phyloP scores from a whole-genome alignment of 2,329 filamentous ascomycete species.

The Pseudogymnoascus sp. region DNA sequence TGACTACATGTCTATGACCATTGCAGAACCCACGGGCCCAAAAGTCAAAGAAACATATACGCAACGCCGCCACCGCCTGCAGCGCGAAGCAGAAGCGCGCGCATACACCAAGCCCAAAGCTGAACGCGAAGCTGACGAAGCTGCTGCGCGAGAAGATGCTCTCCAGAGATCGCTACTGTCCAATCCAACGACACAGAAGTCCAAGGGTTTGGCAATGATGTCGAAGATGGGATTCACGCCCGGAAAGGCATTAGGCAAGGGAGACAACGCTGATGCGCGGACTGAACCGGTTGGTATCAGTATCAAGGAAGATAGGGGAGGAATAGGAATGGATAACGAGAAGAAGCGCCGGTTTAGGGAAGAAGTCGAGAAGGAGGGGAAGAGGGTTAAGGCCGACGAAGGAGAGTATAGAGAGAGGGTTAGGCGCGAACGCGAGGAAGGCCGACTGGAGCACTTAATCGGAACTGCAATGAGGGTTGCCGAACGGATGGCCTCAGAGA shows the following conservation, averaged over 20 bases:
- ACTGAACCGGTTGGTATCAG: slow-evolving; percentile 68
- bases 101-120: slow-evolving; percentile 70
- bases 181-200: slow-evolving; percentile 45
- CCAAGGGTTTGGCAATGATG: slow-evolving; percentile 95
- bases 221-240: slow-evolving; percentile 83
- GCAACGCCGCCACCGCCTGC: slow-evolving; percentile 37
- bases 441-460: slow-evolving; percentile 59
- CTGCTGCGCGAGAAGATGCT: slow-evolving; percentile 63
- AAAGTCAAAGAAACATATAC: slow-evolving; percentile 52
- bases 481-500: slow-evolving; percentile 53
- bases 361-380: slow-evolving; percentile 48
- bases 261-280: slow-evolving; percentile 33
- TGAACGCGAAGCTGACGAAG: slow-evolving; percentile 68
- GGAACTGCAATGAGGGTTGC: slow-evolving; percentile 74
- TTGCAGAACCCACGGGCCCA: slow-evolving; percentile 53
- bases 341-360: slow-evolving; percentile 69
- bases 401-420: slow-evolving; percentile 67
- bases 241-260: slow-evolving; percentile 65
- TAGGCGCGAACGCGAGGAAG: slow-evolving; percentile 60
- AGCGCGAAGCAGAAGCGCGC: slow-evolving; percentile 59
- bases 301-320: slow-evolving; percentile 71
- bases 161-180: slow-evolving; percentile 67
- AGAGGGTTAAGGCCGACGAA: slow-evolving; percentile 56
- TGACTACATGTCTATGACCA: slow-evolving; percentile 96
- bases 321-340: slow-evolving; percentile 77